Conservation (phyloP, 495 filamentous ascomycete species). For the Lophiostoma macrostomum region DNA sequence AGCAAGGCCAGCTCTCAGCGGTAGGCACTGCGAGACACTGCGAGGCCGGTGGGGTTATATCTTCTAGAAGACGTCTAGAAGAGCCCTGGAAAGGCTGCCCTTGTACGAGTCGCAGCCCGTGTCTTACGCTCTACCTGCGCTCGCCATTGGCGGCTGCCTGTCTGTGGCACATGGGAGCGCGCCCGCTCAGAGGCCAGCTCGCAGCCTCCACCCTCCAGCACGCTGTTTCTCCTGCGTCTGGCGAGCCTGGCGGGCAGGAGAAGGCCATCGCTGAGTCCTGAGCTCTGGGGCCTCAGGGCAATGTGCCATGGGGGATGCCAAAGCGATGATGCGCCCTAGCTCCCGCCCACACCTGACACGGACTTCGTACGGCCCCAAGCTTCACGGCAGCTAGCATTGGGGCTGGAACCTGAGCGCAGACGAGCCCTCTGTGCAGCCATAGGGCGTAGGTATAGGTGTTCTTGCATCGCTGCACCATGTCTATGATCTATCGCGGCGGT, state of each 20-base stretch:
- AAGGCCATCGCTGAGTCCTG: background rate
- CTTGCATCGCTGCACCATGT: no score
- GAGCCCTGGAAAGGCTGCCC: background rate
- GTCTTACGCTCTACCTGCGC: no score
- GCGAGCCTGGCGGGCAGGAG: no score
- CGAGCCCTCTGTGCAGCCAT: no score
- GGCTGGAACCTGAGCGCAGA: no score
- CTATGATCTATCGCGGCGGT: no score
- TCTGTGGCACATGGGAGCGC: background rate
- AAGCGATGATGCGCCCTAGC: slow-evolving; percentile 2
- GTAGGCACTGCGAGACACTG: no score
- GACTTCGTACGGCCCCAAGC: slow-evolving; percentile 16
- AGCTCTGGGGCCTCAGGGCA: background rate
- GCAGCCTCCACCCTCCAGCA: no score
- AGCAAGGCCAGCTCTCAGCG: background rate
- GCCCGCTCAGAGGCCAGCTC: background rate
- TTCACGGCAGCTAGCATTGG: background rate
- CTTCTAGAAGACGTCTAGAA: slow-evolving; percentile 1
- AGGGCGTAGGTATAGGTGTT: no score
- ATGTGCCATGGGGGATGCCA: no score
- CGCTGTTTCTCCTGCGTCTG: no score
- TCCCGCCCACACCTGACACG: slow-evolving; percentile 27
- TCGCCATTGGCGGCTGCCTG: slow-evolving; percentile 4
- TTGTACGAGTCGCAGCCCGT: no score
- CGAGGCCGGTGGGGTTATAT: background rate